Evolutionary conservation across 306 rosid species (phyloP), one percentile per base, ranked within the genome.

Genomic region (Citrullus mucosospermus): DNA sequence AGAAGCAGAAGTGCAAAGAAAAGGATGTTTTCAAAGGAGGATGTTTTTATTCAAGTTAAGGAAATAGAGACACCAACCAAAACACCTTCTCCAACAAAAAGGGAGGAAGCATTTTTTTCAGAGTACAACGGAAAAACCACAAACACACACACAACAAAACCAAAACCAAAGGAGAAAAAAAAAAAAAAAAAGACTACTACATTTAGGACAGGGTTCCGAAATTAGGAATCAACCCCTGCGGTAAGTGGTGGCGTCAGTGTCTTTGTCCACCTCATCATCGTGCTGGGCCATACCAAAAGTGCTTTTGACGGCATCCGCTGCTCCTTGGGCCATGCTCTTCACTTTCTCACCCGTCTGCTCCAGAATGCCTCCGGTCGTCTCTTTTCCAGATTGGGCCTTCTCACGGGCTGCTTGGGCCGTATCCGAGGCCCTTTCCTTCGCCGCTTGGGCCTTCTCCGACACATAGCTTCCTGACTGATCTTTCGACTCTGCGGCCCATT

Each of bases 291-390:
- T 43, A 0, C 98, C 98, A 25, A 90, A 6, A 1, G 98, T 87
- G 6, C 78, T 20, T 36, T 91, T 93, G 53, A 87, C 85, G 0
- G 91, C 85, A 1, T 89, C 89, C 4, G 91, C 60, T 2, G 88
- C 92, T 20, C 87, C 83, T 16, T 84, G 86, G 0, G 94, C 91
- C 89, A 83, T 65, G 4, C 77, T 69, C 85, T 73, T 91, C 63
- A 93, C 79, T 59, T 83, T 85, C 32, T 88, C 94, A n/a, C 94
- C 92, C 0, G 93, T 87, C 55, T 85, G 85, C 54, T 88, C 86
- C 2, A 92, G 12, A 0, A 85, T 36, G 75, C 92, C 91, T 2
- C 81, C 68, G 1, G 83, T 71, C 41, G 80, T 80, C 28, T 78
- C 88, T 48, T 84, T 83, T 1, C 84, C 86, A 1, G 79, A 4